Conservation (phyloP, 1,284 basidiomycete species). For the Ustilago nuda region DNA sequence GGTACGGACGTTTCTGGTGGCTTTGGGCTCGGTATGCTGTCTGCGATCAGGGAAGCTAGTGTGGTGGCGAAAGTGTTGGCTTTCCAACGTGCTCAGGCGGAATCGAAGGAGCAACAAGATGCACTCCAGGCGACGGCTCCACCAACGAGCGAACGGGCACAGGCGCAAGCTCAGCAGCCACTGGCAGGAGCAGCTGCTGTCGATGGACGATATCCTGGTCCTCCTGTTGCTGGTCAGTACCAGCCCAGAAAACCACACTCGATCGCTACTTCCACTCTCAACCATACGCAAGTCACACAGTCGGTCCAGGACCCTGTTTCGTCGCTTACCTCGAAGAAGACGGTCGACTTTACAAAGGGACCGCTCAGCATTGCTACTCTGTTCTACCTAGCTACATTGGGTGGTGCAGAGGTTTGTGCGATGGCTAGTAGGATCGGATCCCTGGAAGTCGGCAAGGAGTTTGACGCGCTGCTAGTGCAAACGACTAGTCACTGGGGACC, state of each 20-base stretch:
- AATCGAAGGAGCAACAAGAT: slow-evolving; percentile 38
- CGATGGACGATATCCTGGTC: slow-evolving; percentile 46
- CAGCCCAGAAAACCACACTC: slow-evolving; percentile 40
- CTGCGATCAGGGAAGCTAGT: slow-evolving; percentile 83
- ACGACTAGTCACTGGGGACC: slow-evolving; percentile 71
- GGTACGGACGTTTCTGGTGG: slow-evolving; percentile 95
- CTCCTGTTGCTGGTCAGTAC: slow-evolving; percentile 48
- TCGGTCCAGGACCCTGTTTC: slow-evolving; percentile 39
- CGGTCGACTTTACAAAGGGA: slow-evolving; percentile 73
- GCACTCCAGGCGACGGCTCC: slow-evolving; percentile 19
- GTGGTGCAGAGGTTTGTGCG: slow-evolving; percentile 86
- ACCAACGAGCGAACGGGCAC: slow-evolving; percentile 28
- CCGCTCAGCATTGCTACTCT: slow-evolving; percentile 82
- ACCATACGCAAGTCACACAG: slow-evolving; percentile 19
- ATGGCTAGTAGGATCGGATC: slow-evolving; percentile 81
- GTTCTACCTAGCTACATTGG: slow-evolving; percentile 89
- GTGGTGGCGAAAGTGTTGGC: slow-evolving; percentile 81
- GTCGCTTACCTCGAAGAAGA: slow-evolving; percentile 21
- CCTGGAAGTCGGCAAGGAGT: slow-evolving; percentile 83
- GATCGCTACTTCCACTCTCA: slow-evolving; percentile 45
- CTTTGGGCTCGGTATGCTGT: slow-evolving; percentile 83
- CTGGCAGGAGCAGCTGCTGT: slow-evolving; percentile 30
- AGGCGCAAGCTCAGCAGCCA: slow-evolving; percentile 25
- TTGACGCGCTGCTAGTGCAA: slow-evolving; percentile 85
- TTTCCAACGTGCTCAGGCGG: slow-evolving; percentile 54